Evolutionary conservation across 306 rosid species (phyloP), one percentile per base, ranked within the genome.

Genomic region (Calophaca sinica): DNA sequence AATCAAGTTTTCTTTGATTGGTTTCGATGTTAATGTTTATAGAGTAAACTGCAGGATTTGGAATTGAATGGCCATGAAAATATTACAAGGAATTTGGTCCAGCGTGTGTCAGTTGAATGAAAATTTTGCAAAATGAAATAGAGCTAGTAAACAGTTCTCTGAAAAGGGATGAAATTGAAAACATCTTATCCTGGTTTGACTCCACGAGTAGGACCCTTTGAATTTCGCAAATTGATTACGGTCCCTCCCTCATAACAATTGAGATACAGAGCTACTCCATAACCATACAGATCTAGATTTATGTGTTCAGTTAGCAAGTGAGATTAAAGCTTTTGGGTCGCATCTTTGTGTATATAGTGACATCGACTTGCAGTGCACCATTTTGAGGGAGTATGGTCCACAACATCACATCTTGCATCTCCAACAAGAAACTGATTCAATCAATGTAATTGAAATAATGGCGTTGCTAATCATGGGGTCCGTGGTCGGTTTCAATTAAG

Each of bases 351-450:
- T 20, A 20, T 20, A 20, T 20, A 20, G 26, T 20, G 26, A 20
- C 26, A 20, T 20, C 26, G 26, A 20, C 26, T 20, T 20, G 26
- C 26, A 20, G 26, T 20, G 26, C 26, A 20, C 26, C 26, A 20
- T 20, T 20, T 20, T 20, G 26, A 20, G 26, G 26, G 26, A 20
- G 26, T 20, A 20, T 20, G 26, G 2, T 35, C 13, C 39, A 46
- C 35, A 4, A 11, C 59, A 28, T 9, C 26, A 9, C 29, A 8
- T 7, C 53, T 7, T 7, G 8, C 0, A 9, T 46, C 45, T 67
- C 33, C 80, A 74, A 74, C 84, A 0, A 67, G 52, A 80, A 74
- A 80, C 76, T 50, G 46, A 74, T 67, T 57, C 71, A 73, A 80
- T 65, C 48, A 72, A 73, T 72, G 49, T 38, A 0, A 52, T 59